Conservation (phyloP, 495 filamentous ascomycete genomes). For the Aspergillus affinis region DNA sequence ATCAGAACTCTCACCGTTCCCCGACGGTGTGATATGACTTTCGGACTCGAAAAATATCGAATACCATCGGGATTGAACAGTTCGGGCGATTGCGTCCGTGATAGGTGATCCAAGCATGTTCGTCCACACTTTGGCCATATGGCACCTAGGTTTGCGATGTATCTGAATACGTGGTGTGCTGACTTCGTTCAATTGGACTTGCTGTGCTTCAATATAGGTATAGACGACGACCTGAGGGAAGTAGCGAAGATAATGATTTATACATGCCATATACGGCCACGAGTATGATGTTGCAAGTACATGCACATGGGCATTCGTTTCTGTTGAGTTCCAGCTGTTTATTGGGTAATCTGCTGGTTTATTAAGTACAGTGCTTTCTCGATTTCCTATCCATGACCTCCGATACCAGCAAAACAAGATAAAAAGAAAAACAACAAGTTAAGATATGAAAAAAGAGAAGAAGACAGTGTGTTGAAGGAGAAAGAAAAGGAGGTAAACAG, state of each 20-base stretch:
- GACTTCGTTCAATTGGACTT: slow-evolving; percentile 53
- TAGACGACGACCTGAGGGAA: too few relatives aligned
- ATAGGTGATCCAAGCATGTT: slow-evolving; percentile 43
- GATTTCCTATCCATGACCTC: slow-evolving; percentile 7
- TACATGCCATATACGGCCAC: too few relatives aligned
- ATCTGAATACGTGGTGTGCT: too few relatives aligned
- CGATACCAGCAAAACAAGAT: neutral
- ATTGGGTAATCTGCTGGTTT: slow-evolving; percentile 11
- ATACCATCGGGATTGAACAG: slow-evolving; percentile 12
- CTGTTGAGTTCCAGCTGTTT: neutral
- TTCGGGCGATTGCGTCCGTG: slow-evolving; percentile 35
- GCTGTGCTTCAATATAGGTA: slow-evolving; percentile 32
- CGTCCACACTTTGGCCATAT: slow-evolving; percentile 71
- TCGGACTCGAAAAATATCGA: neutral
- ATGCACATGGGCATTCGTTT: neutral
- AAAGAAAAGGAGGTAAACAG: slow-evolving; percentile 1
- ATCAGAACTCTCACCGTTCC: slow-evolving; percentile 36
- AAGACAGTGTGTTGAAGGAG: slow-evolving; percentile 7
- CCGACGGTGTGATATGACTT: slow-evolving; percentile 36
- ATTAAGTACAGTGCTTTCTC: slow-evolving; percentile 21
- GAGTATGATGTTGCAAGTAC: too few relatives aligned
- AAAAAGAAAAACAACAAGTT: neutral
- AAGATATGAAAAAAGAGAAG: slow-evolving; percentile 6
- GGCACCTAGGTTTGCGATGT: slow-evolving; percentile 77
- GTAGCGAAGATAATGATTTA: slow-evolving; percentile 8